phyloP scores from a whole-genome alignment of 352 stramenopile species.

The Peronospora farinosa region DNA sequence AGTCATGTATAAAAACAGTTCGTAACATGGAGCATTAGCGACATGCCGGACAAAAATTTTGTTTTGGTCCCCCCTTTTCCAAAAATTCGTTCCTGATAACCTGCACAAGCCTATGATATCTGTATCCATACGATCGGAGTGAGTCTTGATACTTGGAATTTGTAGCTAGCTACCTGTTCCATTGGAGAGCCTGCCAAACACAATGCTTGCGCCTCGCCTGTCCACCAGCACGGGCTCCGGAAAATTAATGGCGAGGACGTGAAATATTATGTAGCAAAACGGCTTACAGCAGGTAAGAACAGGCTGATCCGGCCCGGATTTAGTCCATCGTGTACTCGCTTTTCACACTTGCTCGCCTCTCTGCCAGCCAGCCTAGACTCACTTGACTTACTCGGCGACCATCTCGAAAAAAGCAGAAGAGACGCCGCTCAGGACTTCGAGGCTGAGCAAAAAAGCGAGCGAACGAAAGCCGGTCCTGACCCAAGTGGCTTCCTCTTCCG shows the following conservation, averaged over 20 bases:
- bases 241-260: conserved; percentile 26
- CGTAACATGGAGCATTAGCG: conserved; percentile 11
- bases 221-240: conserved; percentile 10
- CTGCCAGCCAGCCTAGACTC: conserved; percentile 25
- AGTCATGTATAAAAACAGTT: background rate
- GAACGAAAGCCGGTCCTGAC: conserved; percentile 33
- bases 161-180: conserved; percentile 2
- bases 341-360: conserved; percentile 23
- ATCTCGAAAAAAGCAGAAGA: conserved; percentile 42
- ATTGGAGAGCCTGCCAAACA: conserved; percentile 13
- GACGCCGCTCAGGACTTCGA: conserved; percentile 28
- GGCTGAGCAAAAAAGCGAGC: conserved; percentile 36
- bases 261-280: conserved; percentile 25
- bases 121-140: conserved; percentile 13
- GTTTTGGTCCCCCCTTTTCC: conserved; percentile 29
- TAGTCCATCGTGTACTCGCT: conserved; percentile 12
- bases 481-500: conserved; percentile 33
- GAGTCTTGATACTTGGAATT: background rate
- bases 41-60: conserved; percentile 18
- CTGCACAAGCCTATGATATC: conserved; percentile 10
- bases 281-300: conserved; percentile 1
- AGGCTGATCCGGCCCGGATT: conserved; percentile 13
- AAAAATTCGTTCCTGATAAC: conserved; percentile 31
- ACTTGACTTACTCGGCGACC: conserved; percentile 10
- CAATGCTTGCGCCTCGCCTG: conserved; percentile 2